phyloP scores from a whole-genome alignment of 2,329 filamentous ascomycete genomes.

The Paecilomyces variotii region DNA sequence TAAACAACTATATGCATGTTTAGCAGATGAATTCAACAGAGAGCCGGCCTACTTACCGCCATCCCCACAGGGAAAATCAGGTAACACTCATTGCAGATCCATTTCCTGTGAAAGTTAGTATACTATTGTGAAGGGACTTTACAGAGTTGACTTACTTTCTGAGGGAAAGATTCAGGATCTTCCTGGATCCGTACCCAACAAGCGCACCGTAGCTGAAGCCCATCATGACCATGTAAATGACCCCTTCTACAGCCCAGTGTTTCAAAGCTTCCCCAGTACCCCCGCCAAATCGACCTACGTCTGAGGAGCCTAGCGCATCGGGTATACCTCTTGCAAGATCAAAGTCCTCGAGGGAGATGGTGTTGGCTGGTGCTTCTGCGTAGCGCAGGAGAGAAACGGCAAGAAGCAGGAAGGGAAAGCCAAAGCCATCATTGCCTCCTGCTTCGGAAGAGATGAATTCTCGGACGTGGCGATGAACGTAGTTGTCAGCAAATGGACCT shows the following conservation, averaged over 20 bases:
- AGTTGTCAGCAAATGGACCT: slow-evolving; percentile 56
- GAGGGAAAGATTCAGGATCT: slow-evolving; percentile 36
- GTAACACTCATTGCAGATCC: slow-evolving; percentile 51
- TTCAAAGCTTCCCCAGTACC: slow-evolving; percentile 46
- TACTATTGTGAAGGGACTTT: slow-evolving; percentile 1
- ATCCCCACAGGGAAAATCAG: slow-evolving; percentile 46
- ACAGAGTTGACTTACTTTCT: slow-evolving; percentile 14
- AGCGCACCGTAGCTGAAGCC: slow-evolving; percentile 46
- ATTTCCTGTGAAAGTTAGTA: slow-evolving; percentile 31
- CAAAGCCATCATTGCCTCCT: slow-evolving; percentile 56
- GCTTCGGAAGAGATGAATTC: slow-evolving; percentile 57
- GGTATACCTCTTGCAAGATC: slow-evolving; percentile 14
- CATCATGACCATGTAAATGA: slow-evolving; percentile 52
- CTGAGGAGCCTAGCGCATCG: slow-evolving; percentile 23
- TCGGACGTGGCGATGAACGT: slow-evolving; percentile 48
- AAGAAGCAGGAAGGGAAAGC: slow-evolving; percentile 54
- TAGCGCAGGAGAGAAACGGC: slow-evolving; percentile 51
- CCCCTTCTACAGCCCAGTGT: slow-evolving; percentile 54
- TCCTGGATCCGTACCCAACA: slow-evolving; percentile 42
- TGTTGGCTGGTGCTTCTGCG: slow-evolving; percentile 29
- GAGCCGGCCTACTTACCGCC: slow-evolving; percentile 25
- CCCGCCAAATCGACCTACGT: slow-evolving; percentile 45
- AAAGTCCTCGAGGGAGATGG: slow-evolving; percentile 9
- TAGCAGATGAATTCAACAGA: neutral
- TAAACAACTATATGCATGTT: slow-evolving; percentile 40